These are phyloP conservation scores for Gryganskiella cystojenkinii DNA, from an alignment of 192 early-diverging fungal species.

Conservation along the genomic window DNA sequence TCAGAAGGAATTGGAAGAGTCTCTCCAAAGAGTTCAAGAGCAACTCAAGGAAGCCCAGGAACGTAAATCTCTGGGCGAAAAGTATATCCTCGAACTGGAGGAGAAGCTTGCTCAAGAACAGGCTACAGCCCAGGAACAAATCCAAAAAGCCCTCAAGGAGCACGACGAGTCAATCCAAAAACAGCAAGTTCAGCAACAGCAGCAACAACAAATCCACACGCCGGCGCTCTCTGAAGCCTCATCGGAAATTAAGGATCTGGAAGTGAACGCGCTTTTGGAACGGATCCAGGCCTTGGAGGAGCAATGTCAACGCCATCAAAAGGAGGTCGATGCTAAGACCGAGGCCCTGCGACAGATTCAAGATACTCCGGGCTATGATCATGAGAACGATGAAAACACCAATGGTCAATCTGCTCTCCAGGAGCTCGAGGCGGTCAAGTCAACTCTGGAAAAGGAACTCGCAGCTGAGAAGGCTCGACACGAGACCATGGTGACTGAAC, in stretches of 20 bases:
- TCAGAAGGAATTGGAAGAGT: constrained; percentile 6
- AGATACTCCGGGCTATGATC: background rate
- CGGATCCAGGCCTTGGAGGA: constrained; percentile 25
- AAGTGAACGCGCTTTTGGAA: constrained; percentile 14
- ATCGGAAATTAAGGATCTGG: constrained; percentile 16
- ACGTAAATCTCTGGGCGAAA: constrained; percentile 23
- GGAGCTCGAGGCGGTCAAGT: constrained; percentile 7
- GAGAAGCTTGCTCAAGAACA: constrained; percentile 29
- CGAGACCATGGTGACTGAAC: constrained; percentile 7
- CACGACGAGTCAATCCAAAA: constrained; percentile 38
- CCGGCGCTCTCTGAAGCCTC: background rate
- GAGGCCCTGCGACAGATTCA: constrained; percentile 5
- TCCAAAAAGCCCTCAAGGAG: constrained; percentile 26
- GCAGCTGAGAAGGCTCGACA: no score
- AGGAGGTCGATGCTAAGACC: constrained; percentile 20
- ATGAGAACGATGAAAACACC: background rate
- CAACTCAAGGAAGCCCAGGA: constrained; percentile 27
- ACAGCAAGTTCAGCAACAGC: no score
- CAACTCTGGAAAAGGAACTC: background rate
- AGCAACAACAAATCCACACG: background rate
- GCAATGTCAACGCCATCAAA: constrained; percentile 6
- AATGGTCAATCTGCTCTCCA: background rate
- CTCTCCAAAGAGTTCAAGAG: constrained; percentile 7
- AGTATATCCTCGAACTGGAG: constrained; percentile 38
- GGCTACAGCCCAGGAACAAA: constrained; percentile 15